Conservation (phyloP, 768 basidiomycete species). For the Sporobolomyces roseus region DNA sequence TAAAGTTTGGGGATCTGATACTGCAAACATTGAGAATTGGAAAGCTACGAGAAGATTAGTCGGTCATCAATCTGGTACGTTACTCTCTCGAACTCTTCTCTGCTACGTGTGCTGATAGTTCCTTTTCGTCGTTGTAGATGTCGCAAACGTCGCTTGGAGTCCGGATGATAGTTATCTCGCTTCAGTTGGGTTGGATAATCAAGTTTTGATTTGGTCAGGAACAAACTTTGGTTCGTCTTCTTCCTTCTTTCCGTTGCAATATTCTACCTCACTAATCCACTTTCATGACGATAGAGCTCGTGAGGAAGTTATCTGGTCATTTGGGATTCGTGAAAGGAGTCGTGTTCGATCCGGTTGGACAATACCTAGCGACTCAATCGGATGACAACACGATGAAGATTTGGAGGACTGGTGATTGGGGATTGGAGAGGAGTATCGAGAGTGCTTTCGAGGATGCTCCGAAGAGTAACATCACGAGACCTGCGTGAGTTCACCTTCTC, state of each 20-base stretch:
- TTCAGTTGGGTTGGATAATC: constrained; percentile 86
- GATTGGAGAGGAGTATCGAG: constrained; percentile 71
- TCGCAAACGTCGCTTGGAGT: constrained; percentile 92
- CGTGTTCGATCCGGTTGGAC: constrained; percentile 97
- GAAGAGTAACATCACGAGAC: constrained; percentile 67
- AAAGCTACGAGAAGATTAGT: background rate
- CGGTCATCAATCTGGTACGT: background rate
- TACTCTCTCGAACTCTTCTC: too few relatives aligned
- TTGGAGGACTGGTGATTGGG: constrained; percentile 93
- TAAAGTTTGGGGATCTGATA: constrained; percentile 1
- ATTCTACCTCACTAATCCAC: too few relatives aligned
- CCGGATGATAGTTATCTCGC: constrained; percentile 88
- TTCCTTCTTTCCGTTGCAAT: background rate
- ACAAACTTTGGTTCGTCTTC: constrained; percentile 68
- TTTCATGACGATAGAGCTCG: constrained; percentile 59
- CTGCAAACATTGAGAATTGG: background rate
- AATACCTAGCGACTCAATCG: constrained; percentile 94
- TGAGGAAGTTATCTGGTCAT: constrained; percentile 79
- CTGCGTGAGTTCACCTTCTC: constrained; percentile 15
- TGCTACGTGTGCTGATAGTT: too few relatives aligned
- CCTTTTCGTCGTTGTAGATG: too few relatives aligned
- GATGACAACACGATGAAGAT: constrained; percentile 96
- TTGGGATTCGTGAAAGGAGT: constrained; percentile 98
- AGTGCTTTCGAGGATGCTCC: constrained; percentile 93
- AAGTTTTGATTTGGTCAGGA: constrained; percentile 90